A percentile compares a stretch with the other conserved stretches of the same genome.
These are phyloP conservation scores for Stropharia rugosoannulata DNA, from an alignment of 768 basidiomycete species.

Conservation along the genomic window DNA sequence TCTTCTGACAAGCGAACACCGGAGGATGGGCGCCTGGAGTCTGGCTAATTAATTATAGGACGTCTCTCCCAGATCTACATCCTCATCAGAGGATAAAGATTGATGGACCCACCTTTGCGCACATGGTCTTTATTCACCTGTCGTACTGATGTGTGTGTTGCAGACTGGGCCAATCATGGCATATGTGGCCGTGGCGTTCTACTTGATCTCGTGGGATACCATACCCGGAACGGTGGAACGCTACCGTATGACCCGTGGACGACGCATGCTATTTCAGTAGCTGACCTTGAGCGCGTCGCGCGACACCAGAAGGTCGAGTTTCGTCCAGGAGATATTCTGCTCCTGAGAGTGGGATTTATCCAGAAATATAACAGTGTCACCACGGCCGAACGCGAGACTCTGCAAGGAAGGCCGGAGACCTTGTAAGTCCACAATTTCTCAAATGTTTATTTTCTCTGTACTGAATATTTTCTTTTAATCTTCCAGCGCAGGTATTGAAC, in stretches of 20 bases:
- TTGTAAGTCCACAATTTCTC: slow-evolving; percentile 40
- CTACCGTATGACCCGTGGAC: slow-evolving; percentile 69
- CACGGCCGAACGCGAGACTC: slow-evolving; percentile 42
- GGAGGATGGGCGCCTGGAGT: no score
- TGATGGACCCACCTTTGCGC: not conserved
- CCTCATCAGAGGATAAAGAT: not conserved
- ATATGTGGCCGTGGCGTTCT: slow-evolving; percentile 70
- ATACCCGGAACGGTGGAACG: slow-evolving; percentile 34
- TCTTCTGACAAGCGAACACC: not conserved
- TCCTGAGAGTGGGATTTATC: slow-evolving; percentile 63
- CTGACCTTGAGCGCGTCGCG: slow-evolving; percentile 59
- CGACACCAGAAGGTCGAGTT: slow-evolving; percentile 57
- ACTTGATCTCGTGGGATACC: slow-evolving; percentile 59
- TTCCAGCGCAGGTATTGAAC: slow-evolving; percentile 63
- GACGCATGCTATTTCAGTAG: slow-evolving; percentile 48
- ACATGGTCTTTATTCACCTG: not conserved
- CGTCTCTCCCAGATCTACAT: slow-evolving; percentile 2
- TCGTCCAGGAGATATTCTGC: slow-evolving; percentile 56
- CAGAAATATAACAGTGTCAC: slow-evolving; percentile 47
- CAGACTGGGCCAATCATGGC: slow-evolving; percentile 72
- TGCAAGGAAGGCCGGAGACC: slow-evolving; percentile 43
- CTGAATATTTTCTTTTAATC: not conserved
- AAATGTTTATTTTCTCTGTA: not conserved
- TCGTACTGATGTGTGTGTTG: not conserved
- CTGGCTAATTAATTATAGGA: no score